Conservation (phyloP, 139 green algal species). For the Micromonas commoda region DNA sequence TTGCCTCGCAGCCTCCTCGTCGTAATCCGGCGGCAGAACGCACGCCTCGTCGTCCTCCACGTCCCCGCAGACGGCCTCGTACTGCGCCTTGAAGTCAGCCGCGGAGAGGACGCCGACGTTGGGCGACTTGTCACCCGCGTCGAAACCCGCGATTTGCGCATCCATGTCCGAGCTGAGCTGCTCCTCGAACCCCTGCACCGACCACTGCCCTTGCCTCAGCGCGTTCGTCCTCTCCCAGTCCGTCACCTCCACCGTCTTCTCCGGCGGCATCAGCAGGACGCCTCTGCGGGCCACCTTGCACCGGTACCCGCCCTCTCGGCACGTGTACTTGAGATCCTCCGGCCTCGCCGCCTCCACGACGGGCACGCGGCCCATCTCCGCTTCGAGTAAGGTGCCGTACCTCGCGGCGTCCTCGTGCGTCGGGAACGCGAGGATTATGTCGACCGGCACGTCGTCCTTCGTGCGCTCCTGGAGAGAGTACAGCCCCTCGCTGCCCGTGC, state of each 20-base stretch:
- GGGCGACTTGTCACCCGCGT: too few species aligned
- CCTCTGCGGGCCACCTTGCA: not conserved
- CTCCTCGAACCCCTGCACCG: too few species aligned
- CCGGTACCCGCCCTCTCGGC: not conserved
- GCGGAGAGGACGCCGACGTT: too few species aligned
- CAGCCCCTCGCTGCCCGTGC: not conserved
- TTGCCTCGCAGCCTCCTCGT: not conserved
- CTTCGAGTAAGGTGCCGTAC: constrained; percentile 1
- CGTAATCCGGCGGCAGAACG: too few species aligned
- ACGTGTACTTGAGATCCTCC: not conserved
- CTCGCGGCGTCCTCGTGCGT: not conserved
- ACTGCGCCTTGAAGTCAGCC: too few species aligned
- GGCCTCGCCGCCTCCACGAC: not conserved
- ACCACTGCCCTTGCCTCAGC: constrained; percentile 14
- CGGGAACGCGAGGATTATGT: constrained; percentile 9
- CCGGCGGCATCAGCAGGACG: not conserved
- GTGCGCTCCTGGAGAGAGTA: constrained; percentile 10
- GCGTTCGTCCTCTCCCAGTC: constrained; percentile 13
- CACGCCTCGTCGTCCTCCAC: too few species aligned
- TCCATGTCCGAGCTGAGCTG: not conserved
- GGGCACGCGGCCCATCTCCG: not conserved
- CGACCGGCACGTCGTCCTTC: not conserved
- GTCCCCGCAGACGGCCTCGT: too few species aligned
- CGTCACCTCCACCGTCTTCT: not conserved
- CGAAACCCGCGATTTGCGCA: not conserved